These are phyloP conservation scores for Salix koriyanagi DNA, from an alignment of 345 rosid species.

Conservation along the genomic window DNA sequence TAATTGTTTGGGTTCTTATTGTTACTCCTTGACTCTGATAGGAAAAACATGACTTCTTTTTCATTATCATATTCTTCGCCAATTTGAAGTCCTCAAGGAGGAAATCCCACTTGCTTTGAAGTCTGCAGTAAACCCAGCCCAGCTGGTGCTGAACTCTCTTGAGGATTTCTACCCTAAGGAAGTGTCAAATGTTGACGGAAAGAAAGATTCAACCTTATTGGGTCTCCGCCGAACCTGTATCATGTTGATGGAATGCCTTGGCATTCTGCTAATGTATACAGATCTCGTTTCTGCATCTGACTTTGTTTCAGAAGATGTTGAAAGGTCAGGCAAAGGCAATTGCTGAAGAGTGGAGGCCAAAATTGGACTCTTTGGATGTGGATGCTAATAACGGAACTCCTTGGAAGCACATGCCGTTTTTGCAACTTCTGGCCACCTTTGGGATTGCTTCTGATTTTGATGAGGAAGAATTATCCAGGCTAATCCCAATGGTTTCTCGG, in stretches of 20 bases:
- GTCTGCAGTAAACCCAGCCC: not conserved
- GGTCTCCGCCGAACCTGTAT: conserved; percentile 96
- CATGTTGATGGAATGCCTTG: conserved; percentile 99
- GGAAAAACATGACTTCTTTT: too few relatives aligned
- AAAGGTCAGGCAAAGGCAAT: conserved; percentile 70
- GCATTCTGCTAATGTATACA: conserved; percentile 52
- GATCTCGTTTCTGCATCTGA: conserved; percentile 42
- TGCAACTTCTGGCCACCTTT: conserved; percentile 64
- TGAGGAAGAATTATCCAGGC: conserved; percentile 62
- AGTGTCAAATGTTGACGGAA: conserved; percentile 58
- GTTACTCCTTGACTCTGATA: too few relatives aligned
- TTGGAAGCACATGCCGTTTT: conserved; percentile 99
- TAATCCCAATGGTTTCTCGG: conserved; percentile 96
- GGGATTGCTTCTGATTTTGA: conserved; percentile 64
- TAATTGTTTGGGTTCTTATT: too few relatives aligned
- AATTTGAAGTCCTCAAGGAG: too few relatives aligned
- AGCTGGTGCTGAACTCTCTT: conserved; percentile 72
- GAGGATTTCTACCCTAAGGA: conserved; percentile 75
- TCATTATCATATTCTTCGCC: too few relatives aligned
- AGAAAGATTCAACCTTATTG: conserved; percentile 80
- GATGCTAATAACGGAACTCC: conserved; percentile 87
- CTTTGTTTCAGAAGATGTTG: conserved; percentile 59
- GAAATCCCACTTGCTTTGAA: too few relatives aligned
- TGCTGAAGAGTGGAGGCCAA: conserved; percentile 89
- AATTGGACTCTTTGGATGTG: conserved; percentile 67